phyloP scores from a whole-genome alignment of 2,329 filamentous ascomycete genomes.

The Aspergillus chevalieri region DNA sequence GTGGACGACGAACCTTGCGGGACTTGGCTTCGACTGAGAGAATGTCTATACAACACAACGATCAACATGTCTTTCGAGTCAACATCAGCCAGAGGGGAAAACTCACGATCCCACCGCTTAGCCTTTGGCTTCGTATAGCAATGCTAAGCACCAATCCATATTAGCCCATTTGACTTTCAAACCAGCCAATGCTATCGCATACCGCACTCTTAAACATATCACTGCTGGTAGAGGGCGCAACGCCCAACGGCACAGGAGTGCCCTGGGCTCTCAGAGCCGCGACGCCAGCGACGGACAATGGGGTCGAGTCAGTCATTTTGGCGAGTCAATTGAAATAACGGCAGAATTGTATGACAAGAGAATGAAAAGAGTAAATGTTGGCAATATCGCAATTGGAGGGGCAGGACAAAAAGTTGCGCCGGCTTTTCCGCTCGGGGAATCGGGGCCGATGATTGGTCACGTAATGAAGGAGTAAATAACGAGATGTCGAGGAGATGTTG shows the following conservation, averaged over 20 bases:
- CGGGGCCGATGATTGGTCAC: not conserved
- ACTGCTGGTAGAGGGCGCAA: conserved; percentile 70
- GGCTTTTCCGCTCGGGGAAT: conserved; percentile 28
- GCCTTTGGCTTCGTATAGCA: conserved; percentile 63
- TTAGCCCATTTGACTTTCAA: not conserved
- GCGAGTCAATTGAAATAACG: not conserved
- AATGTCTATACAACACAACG: conserved; percentile 33
- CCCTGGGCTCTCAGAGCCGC: conserved; percentile 60
- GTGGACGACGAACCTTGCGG: conserved; percentile 30
- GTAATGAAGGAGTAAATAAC: not conserved
- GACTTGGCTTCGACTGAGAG: conserved; percentile 58
- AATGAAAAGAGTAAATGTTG: not conserved
- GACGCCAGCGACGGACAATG: conserved; percentile 61
- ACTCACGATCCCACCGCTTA: conserved; percentile 78
- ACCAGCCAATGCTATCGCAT: not conserved
- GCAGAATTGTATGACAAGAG: not conserved
- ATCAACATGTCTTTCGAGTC: not conserved
- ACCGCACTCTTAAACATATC: conserved; percentile 77
- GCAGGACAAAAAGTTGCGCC: conserved; percentile 25
- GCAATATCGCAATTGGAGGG: not conserved
- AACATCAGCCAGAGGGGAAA: not conserved
- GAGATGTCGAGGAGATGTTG: not conserved
- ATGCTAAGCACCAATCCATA: conserved; percentile 21
- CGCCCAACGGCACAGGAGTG: conserved; percentile 64
- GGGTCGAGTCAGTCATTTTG: conserved; percentile 11